These are phyloP conservation scores for Linnemannia elongata DNA, from an alignment of 192 early-diverging fungal genomes.

Conservation along the genomic window DNA sequence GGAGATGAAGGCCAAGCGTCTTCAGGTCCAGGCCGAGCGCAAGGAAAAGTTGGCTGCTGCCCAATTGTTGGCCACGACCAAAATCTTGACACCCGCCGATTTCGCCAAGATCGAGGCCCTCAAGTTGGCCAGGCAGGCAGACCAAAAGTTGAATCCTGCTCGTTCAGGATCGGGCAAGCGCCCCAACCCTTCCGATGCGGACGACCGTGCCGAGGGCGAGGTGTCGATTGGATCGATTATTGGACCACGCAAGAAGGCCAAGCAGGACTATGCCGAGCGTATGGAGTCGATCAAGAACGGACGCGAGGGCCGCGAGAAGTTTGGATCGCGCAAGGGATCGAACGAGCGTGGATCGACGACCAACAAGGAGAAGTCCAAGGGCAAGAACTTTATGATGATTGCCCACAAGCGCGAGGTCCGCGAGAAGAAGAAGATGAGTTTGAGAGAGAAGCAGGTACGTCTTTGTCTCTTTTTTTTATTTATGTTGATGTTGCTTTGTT, in stretches of 20 bases:
- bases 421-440: slow-evolving; percentile 78
- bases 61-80: slow-evolving; percentile 62
- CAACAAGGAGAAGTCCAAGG: slow-evolving; percentile 94
- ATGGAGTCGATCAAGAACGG: slow-evolving; percentile 89
- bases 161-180: slow-evolving; percentile 50
- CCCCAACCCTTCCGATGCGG: slow-evolving; percentile 39
- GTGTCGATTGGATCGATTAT: slow-evolving; percentile 61
- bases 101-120: slow-evolving; percentile 88
- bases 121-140: slow-evolving; percentile 74
- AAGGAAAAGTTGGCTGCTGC: slow-evolving; percentile 62
- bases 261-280: slow-evolving; percentile 93
- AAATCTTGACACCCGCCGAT: slow-evolving; percentile 93
- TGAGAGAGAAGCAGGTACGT: slow-evolving; percentile 79
- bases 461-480: background rate
- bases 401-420: slow-evolving; percentile 90
- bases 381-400: slow-evolving; percentile 96
- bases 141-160: slow-evolving; percentile 55
- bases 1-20: slow-evolving; percentile 57
- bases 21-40: slow-evolving; percentile 58
- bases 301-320: slow-evolving; percentile 94
- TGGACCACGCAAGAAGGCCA: slow-evolving; percentile 81
- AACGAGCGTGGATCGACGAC: slow-evolving; percentile 82
- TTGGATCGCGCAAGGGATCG: slow-evolving; percentile 89
- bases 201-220: slow-evolving; percentile 38
- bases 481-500: background rate